Percentiles rank a stretch among this genome's conserved stretches.
Evolutionary conservation across 2,329 filamentous ascomycete genomes (phyloP).

Genomic region (Dactylellina leptospora): DNA sequence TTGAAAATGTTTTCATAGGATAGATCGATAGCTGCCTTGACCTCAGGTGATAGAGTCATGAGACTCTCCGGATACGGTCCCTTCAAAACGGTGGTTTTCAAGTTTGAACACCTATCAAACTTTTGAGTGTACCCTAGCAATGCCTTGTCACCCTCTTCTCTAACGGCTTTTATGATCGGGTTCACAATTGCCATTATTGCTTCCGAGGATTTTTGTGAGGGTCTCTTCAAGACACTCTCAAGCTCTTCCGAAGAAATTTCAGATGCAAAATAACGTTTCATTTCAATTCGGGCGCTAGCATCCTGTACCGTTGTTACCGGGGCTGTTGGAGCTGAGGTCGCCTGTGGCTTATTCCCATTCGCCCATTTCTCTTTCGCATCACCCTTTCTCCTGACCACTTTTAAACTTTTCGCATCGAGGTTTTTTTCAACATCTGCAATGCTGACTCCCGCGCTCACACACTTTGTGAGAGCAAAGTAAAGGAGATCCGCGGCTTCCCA

Average conservation of each 20-base stretch:
- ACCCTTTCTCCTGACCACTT: slow-evolving; percentile 90
- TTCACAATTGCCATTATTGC: slow-evolving; percentile 88
- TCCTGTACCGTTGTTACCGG: slow-evolving; percentile 15
- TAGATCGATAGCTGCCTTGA: slow-evolving; percentile 87
- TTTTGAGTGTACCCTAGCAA: slow-evolving; percentile 95
- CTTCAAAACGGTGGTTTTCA: slow-evolving; percentile 86
- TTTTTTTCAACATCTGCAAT: slow-evolving; percentile 90
- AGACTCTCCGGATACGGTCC: slow-evolving; percentile 86
- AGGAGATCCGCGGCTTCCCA: slow-evolving; percentile 95
- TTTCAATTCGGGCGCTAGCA: slow-evolving; percentile 69
- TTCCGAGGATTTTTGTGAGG: slow-evolving; percentile 94
- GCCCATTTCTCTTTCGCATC: slow-evolving; percentile 95
- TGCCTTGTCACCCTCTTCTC: slow-evolving; percentile 82
- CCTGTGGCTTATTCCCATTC: slow-evolving; percentile 71
- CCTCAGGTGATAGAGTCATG: slow-evolving; percentile 85
- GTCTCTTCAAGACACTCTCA: slow-evolving; percentile 78
- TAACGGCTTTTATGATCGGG: slow-evolving; percentile 90
- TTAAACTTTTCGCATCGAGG: slow-evolving; percentile 91
- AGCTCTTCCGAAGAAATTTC: slow-evolving; percentile 73
- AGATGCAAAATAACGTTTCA: slow-evolving; percentile 79
- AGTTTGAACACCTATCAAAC: slow-evolving; percentile 92
- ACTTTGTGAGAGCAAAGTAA: slow-evolving; percentile 94
- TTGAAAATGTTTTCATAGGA: slow-evolving; percentile 93
- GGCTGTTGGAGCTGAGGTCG: neutral
- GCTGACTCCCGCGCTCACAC: slow-evolving; percentile 81